These are phyloP conservation scores for Ormosia emarginata DNA, from an alignment of 306 rosid species.

Conservation along the genomic window DNA sequence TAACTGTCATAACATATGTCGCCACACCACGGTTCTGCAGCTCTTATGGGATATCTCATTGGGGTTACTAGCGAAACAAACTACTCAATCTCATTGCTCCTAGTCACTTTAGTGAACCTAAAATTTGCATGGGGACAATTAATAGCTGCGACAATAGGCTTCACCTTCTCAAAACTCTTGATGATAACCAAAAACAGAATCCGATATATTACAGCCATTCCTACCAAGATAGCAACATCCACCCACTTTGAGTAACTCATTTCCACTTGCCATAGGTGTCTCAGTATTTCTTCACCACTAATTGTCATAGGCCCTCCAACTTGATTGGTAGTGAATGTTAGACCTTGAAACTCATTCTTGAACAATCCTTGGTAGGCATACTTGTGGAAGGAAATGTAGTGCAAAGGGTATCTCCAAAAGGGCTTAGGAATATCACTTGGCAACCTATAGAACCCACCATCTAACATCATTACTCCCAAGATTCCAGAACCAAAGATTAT, in stretches of 20 bases:
- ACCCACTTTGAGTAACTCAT: constrained; percentile 59
- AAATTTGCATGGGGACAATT: constrained; percentile 17
- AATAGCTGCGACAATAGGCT: constrained; percentile 26
- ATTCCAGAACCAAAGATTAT: constrained; percentile 60
- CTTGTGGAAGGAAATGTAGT: constrained; percentile 56
- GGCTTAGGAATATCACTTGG: constrained; percentile 61
- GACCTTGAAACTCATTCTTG: constrained; percentile 63
- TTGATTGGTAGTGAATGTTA: constrained; percentile 38
- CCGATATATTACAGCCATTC: constrained; percentile 48
- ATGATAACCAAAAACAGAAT: constrained; percentile 46
- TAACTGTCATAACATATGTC: background rate
- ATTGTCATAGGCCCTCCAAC: constrained; percentile 15
- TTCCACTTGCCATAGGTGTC: constrained; percentile 47
- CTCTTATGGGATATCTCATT: background rate
- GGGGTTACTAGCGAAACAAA: background rate
- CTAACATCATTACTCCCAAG: constrained; percentile 63
- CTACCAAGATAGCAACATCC: constrained; percentile 54
- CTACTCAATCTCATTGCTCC: constrained; percentile 24
- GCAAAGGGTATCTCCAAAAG: constrained; percentile 61
- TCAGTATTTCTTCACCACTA: constrained; percentile 47
- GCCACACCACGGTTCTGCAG: background rate
- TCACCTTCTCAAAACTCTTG: constrained; percentile 40
- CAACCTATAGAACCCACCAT: constrained; percentile 58
- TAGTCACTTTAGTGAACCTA: constrained; percentile 17
- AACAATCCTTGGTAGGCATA: constrained; percentile 63